Percentiles rank a stretch among this genome's conserved stretches.
Evolutionary conservation across 371 early-diverging fungal species (phyloP).

Genomic region (Syncephalastrum sp.): DNA sequence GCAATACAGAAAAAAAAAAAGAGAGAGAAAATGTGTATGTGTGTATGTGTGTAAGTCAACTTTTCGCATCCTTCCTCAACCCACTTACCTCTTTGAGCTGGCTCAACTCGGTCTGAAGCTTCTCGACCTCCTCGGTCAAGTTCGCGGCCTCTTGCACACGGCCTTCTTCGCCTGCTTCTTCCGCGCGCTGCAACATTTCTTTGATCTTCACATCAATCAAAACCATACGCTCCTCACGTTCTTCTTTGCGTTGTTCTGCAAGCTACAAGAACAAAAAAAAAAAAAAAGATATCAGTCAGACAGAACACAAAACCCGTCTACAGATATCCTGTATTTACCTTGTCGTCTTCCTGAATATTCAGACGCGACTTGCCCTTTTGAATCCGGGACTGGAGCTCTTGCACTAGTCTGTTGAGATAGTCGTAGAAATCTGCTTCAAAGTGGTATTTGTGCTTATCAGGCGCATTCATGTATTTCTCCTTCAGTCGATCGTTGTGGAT

Average conservation of each 20-base stretch:
- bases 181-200: conserved; percentile 64
- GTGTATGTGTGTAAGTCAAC: no score
- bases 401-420: conserved; percentile 66
- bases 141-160: conserved; percentile 75
- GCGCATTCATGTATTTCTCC: conserved; percentile 68
- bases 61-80: conserved; percentile 7
- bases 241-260: conserved; percentile 72
- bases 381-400: conserved; percentile 77
- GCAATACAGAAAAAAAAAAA: no score
- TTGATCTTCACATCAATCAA: conserved; percentile 85
- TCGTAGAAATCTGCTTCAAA: conserved; percentile 80
- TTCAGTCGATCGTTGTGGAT: conserved; percentile 83
- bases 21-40: no score
- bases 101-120: conserved; percentile 63
- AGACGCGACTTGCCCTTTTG: conserved; percentile 73
- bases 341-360: conserved; percentile 72
- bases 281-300: conserved; percentile 6
- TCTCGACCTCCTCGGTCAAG: conserved; percentile 63
- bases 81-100: conserved; percentile 56
- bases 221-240: conserved; percentile 78
- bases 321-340: conserved; percentile 32
- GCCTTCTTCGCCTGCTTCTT: conserved; percentile 80
- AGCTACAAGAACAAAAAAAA: conserved; percentile 26
- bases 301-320: no score
- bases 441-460: conserved; percentile 65